phyloP scores from a whole-genome alignment of 306 rosid species.

The Cyclanthera cordifolia region DNA sequence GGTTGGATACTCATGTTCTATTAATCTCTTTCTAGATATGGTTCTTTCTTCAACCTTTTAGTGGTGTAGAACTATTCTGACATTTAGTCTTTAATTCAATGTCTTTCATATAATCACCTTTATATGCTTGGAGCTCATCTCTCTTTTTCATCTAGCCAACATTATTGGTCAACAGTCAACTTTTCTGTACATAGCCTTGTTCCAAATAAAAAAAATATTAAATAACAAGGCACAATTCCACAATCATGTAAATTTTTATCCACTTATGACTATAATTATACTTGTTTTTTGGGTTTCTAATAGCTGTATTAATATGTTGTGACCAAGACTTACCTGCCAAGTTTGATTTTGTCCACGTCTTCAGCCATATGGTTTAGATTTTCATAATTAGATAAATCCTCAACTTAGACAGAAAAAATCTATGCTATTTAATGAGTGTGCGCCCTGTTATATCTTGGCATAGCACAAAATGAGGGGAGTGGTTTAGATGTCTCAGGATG shows the following conservation, averaged over 20 bases:
- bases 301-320: background rate
- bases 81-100: no score
- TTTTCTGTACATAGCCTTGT: background rate
- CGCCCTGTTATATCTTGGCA: background rate
- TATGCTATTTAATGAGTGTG: constrained; percentile 4
- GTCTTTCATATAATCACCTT: no score
- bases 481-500: constrained; percentile 6
- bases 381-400: background rate
- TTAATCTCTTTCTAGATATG: no score
- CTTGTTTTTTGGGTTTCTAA: constrained; percentile 5
- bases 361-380: constrained; percentile 3
- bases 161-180: background rate
- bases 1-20: background rate
- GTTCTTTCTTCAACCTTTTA: no score
- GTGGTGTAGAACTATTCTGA: no score
- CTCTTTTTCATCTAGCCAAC: no score
- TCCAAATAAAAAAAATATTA: background rate
- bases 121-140: no score
- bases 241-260: background rate
- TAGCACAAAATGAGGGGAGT: constrained; percentile 3
- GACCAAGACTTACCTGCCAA: background rate
- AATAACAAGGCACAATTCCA: background rate
- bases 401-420: constrained; percentile 6
- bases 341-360: background rate
- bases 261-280: background rate